Percentiles rank a stretch among this genome's conserved stretches.
Evolutionary conservation across 257 asterid genomes (phyloP).

Genomic region (Rubia yunnanensis): DNA sequence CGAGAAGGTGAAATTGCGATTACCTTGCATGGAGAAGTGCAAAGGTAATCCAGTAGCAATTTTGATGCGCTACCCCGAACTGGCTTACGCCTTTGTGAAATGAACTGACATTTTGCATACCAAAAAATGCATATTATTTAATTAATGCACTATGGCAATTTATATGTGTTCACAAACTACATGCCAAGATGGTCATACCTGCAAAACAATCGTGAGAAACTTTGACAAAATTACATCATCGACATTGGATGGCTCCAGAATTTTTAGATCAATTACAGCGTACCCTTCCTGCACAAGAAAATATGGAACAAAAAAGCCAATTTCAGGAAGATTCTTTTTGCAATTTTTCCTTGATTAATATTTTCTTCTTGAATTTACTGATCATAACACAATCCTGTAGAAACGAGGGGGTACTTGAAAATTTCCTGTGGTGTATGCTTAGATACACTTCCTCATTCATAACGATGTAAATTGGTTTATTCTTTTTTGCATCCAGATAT

Average conservation of each 20-base stretch:
- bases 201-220: conserved; percentile 56
- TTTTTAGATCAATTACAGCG: conserved; percentile 51
- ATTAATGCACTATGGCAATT: not conserved
- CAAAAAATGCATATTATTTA: conserved; percentile 10
- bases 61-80: conserved; percentile 73
- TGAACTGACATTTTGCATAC: conserved; percentile 37
- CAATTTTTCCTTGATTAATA: not conserved
- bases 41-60: conserved; percentile 53
- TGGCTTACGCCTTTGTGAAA: conserved; percentile 75
- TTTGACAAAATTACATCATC: conserved; percentile 50
- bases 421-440: not conserved
- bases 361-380: not conserved
- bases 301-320: not conserved
- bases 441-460: no score
- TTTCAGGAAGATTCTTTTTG: not conserved
- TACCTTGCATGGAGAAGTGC: conserved; percentile 81
- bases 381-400: not conserved
- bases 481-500: not conserved
- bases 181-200: conserved; percentile 42
- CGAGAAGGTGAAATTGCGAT: conserved; percentile 7
- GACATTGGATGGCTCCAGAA: conserved; percentile 33
- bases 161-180: not conserved
- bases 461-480: not conserved
- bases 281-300: conserved; percentile 61
- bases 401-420: not conserved